phyloP scores from a whole-genome alignment of 768 basidiomycete species.

The Mycena pura region DNA sequence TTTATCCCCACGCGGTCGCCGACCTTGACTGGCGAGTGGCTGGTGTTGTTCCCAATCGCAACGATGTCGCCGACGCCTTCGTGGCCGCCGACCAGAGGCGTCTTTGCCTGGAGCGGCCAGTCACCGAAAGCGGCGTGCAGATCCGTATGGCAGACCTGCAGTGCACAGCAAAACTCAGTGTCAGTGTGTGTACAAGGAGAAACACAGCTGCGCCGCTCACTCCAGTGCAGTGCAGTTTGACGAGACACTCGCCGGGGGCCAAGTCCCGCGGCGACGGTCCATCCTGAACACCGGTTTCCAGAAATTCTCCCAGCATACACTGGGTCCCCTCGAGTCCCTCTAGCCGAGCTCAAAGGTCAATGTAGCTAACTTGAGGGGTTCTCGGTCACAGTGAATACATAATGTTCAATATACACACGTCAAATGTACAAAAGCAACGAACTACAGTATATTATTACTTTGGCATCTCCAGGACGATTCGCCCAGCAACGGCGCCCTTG shows the following conservation, averaged over 20 bases:
- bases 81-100: slow-evolving; percentile 80
- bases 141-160: slow-evolving; percentile 74
- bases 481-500: slow-evolving; percentile 1
- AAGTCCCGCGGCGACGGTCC: slow-evolving; percentile 60
- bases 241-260: slow-evolving; percentile 72
- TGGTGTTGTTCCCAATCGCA: slow-evolving; percentile 74
- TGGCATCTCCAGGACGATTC: slow-evolving; percentile 17
- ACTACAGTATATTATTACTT: too few relatives aligned
- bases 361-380: too few relatives aligned
- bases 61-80: slow-evolving; percentile 85
- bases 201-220: slow-evolving; percentile 31
- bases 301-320: too few relatives aligned
- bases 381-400: too few relatives aligned
- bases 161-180: not conserved
- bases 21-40: slow-evolving; percentile 64
- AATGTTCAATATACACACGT: too few relatives aligned
- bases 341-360: too few relatives aligned
- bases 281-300: too few relatives aligned
- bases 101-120: slow-evolving; percentile 73
- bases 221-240: slow-evolving; percentile 77
- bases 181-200: not conserved
- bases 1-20: slow-evolving; percentile 88
- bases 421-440: too few relatives aligned
- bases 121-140: slow-evolving; percentile 74
- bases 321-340: too few relatives aligned